Evolutionary conservation across 2,329 filamentous ascomycete genomes (phyloP).

Genomic region (Colletotrichum sojae): DNA sequence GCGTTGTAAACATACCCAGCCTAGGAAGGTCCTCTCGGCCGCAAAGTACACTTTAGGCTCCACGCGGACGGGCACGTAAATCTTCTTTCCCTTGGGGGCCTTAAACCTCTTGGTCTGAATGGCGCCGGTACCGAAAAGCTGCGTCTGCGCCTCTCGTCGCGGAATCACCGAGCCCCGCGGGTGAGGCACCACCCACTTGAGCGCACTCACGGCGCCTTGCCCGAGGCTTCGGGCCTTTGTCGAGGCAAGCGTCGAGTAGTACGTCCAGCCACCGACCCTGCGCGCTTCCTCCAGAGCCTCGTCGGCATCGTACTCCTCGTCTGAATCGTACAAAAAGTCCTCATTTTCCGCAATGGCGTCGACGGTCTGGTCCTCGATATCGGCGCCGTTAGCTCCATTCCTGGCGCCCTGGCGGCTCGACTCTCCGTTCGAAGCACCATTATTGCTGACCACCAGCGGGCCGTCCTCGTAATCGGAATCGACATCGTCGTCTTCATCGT

Average conservation of each 20-base stretch:
- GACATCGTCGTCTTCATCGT: conserved; percentile 80
- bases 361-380: conserved; percentile 87
- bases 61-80: conserved; percentile 94
- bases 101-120: conserved; percentile 74
- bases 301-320: conserved; percentile 83
- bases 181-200: conserved; percentile 68
- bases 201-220: conserved; percentile 56
- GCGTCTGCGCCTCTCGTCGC: conserved; percentile 66
- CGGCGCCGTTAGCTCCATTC: conserved; percentile 60
- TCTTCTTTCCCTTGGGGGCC: conserved; percentile 87
- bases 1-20: conserved; percentile 77
- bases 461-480: conserved; percentile 54
- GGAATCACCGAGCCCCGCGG: conserved; percentile 71
- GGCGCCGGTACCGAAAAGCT: conserved; percentile 68
- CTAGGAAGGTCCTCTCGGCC: conserved; percentile 94
- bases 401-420: conserved; percentile 54
- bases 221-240: conserved; percentile 60
- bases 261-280: conserved; percentile 81
- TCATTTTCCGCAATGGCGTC: conserved; percentile 73
- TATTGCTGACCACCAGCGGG: conserved; percentile 17
- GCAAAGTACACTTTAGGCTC: conserved; percentile 99
- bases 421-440: conserved; percentile 49
- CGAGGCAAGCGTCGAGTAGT: conserved; percentile 73
- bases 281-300: conserved; percentile 85
- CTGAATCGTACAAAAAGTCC: conserved; percentile 92